Evolutionary conservation across 345 rosid genomes (phyloP).

Genomic region (Toxicodendron radicans): DNA sequence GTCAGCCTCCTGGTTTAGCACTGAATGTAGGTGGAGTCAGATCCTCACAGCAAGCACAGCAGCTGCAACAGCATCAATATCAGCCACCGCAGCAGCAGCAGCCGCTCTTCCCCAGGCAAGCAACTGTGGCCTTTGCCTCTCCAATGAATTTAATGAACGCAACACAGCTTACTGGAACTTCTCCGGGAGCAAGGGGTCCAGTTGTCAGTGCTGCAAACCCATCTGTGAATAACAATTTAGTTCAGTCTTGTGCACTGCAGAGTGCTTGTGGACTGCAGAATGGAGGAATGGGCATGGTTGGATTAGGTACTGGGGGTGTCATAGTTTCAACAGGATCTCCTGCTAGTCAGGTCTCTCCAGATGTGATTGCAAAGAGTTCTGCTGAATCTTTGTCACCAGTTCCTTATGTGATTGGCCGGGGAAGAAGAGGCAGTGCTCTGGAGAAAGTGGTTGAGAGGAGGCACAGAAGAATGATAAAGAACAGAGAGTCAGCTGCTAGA

Average conservation of each 20-base stretch:
- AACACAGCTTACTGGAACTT: conserved; percentile 31
- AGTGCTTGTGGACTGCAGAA: conserved; percentile 42
- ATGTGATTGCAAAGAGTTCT: conserved; percentile 48
- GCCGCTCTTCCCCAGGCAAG: conserved; percentile 70
- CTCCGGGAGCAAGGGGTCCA: conserved; percentile 43
- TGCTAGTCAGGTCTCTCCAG: conserved; percentile 56
- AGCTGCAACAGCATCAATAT: conserved; percentile 18
- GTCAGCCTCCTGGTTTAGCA: conserved; percentile 47
- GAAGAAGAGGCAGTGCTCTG: conserved; percentile 62
- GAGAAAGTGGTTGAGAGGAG: conserved; percentile 96
- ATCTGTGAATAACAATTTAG: conserved; percentile 42
- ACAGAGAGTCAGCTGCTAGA: conserved; percentile 96
- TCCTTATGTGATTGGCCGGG: conserved; percentile 74
- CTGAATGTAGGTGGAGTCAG: conserved; percentile 48
- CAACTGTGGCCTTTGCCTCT: conserved; percentile 56
- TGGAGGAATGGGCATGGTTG: conserved; percentile 44
- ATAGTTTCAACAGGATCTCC: conserved; percentile 62
- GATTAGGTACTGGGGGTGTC: conserved; percentile 36
- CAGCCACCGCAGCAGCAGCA: conserved; percentile 52
- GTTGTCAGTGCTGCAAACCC: conserved; percentile 43
- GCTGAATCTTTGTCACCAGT: conserved; percentile 74
- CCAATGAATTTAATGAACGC: conserved; percentile 37
- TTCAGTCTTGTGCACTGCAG: conserved; percentile 39
- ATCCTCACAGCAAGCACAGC: conserved; percentile 33
- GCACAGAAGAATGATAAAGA: conserved; percentile 97